Percentiles rank a stretch among this genome's conserved stretches.
These are phyloP conservation scores for Articulospora tetracladia DNA, from an alignment of 495 filamentous ascomycete genomes.

Conservation along the genomic window DNA sequence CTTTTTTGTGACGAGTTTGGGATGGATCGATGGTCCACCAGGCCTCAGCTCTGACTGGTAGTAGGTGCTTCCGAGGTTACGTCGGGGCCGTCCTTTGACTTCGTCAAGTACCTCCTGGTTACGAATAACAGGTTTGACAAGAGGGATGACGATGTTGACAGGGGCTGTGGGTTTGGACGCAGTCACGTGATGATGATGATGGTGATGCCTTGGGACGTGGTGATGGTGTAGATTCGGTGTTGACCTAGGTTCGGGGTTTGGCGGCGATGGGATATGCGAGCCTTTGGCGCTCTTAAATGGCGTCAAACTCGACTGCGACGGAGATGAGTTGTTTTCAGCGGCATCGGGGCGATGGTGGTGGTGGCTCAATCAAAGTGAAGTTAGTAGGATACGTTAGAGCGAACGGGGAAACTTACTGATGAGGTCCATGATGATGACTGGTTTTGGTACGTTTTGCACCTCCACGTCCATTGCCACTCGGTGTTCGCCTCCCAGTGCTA, in stretches of 20 bases:
- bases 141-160: constrained; percentile 46
- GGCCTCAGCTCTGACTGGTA: constrained; percentile 51
- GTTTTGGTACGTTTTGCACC: constrained; percentile 51
- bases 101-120: constrained; percentile 65
- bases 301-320: constrained; percentile 18
- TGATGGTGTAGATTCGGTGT: constrained; percentile 20
- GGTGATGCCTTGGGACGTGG: constrained; percentile 52
- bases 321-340: constrained; percentile 19
- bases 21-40: constrained; percentile 32
- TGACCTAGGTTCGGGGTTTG: constrained; percentile 18
- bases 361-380: constrained; percentile 24
- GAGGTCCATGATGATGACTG: constrained; percentile 63
- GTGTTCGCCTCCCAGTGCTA: constrained; percentile 47
- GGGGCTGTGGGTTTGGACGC: constrained; percentile 29
- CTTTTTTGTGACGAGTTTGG: neutral
- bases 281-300: constrained; percentile 24
- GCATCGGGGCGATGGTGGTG: constrained; percentile 22
- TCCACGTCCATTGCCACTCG: constrained; percentile 40
- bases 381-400: constrained; percentile 12
- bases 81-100: constrained; percentile 64
- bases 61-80: constrained; percentile 66
- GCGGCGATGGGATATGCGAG: constrained; percentile 11
- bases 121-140: constrained; percentile 58
- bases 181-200: constrained; percentile 59
- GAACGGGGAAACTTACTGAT: constrained; percentile 45